Conservation (phyloP, 2,329 filamentous ascomycete species). For the Pseudogymnoascus sp. region DNA sequence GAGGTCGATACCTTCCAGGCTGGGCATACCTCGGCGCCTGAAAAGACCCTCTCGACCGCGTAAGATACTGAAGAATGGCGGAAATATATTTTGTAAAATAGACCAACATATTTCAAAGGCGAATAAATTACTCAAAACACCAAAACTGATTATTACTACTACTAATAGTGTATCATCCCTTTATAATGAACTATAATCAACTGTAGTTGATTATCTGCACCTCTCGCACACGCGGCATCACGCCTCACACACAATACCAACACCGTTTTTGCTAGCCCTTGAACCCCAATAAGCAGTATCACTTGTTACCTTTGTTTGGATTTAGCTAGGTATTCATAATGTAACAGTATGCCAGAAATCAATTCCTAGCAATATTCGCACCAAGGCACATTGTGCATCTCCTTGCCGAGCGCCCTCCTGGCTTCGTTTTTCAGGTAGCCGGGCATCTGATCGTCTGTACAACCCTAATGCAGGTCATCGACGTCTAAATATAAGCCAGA, state of each 20-base stretch:
- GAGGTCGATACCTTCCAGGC: not conserved
- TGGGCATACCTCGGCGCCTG: not conserved
- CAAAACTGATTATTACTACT: not conserved
- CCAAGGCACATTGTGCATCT: conserved; percentile 43
- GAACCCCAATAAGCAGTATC: not conserved
- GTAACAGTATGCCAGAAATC: conserved; percentile 52
- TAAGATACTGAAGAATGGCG: not conserved
- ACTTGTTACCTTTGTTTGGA: not conserved
- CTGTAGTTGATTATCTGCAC: not conserved
- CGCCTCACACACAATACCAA: not conserved
- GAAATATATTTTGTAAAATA: not conserved
- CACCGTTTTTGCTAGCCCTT: not conserved
- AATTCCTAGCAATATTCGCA: conserved; percentile 56
- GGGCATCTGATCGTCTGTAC: not conserved
- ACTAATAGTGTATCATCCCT: not conserved
- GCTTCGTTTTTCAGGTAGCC: not conserved
- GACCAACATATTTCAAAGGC: not conserved
- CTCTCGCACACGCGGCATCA: not conserved
- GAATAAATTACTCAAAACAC: not conserved
- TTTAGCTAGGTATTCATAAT: not conserved
- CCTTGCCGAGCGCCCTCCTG: conserved; percentile 31
- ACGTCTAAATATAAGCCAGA: not conserved
- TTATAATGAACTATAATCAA: not conserved
- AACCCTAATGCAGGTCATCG: not conserved
- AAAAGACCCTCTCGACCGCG: not conserved